These are phyloP conservation scores for Coemansia sp. DNA, from an alignment of 192 early-diverging fungal species.

Conservation along the genomic window DNA sequence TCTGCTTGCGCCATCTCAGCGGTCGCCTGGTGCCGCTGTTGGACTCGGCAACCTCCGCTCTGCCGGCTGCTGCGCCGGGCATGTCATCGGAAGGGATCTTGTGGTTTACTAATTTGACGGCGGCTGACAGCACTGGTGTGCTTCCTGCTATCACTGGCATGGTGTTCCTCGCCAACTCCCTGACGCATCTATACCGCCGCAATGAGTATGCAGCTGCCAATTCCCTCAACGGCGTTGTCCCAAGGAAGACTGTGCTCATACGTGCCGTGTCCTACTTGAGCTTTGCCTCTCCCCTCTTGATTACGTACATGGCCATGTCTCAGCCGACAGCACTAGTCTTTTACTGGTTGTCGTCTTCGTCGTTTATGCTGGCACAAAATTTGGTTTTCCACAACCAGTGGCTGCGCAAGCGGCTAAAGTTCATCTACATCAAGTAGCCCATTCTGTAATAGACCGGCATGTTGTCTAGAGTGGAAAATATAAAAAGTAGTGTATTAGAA, in stretches of 20 bases:
- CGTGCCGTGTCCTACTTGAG: not conserved
- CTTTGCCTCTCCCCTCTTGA: not conserved
- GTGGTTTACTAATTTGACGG: slow-evolving; percentile 38
- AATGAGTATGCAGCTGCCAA: not conserved
- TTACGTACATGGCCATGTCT: not conserved
- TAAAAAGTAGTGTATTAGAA: slow-evolving; percentile 57
- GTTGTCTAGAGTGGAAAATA: not conserved
- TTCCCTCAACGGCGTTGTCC: not conserved
- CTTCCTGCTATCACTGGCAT: slow-evolving; percentile 11
- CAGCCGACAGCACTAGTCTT: slow-evolving; percentile 25
- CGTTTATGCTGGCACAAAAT: slow-evolving; percentile 21
- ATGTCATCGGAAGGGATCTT: slow-evolving; percentile 34
- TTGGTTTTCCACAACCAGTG: slow-evolving; percentile 12
- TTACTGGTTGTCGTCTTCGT: slow-evolving; percentile 34
- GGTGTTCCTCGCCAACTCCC: slow-evolving; percentile 15
- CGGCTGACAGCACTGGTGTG: slow-evolving; percentile 11
- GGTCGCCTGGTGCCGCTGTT: slow-evolving; percentile 9
- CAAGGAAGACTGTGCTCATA: not conserved
- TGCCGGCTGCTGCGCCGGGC: slow-evolving; percentile 11
- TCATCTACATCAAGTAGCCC: not conserved
- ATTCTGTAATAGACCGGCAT: not conserved
- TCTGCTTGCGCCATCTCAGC: slow-evolving; percentile 30
- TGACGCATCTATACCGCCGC: not conserved
- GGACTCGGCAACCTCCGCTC: not conserved
- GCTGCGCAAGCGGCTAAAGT: not conserved